Conservation (phyloP, 129 eudicot species). For the Saposhnikovia divaricata region DNA sequence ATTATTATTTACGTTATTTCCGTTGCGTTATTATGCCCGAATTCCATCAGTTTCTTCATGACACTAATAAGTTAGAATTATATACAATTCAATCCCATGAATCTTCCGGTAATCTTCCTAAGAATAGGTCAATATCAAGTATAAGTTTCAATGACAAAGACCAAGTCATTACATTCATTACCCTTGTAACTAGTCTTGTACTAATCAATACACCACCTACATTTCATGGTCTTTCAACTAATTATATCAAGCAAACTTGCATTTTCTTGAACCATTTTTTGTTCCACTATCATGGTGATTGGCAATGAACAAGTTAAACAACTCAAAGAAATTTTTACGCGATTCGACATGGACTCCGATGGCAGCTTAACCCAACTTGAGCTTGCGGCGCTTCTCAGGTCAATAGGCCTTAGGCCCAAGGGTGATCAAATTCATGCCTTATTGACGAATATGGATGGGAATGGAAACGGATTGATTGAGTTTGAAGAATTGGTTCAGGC, state of each 20-base stretch:
- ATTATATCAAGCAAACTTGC: background rate
- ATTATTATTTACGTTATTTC: too few relatives aligned
- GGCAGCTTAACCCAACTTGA: slow-evolving; percentile 61
- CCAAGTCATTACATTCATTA: slow-evolving; percentile 4
- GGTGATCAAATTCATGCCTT: slow-evolving; percentile 15
- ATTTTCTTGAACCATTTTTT: background rate
- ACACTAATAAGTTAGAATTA: background rate
- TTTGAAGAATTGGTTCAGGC: slow-evolving; percentile 15
- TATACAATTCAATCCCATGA: background rate
- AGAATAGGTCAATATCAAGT: background rate
- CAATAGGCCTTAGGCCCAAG: slow-evolving; percentile 19
- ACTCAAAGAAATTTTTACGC: slow-evolving; percentile 32
- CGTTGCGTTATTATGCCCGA: too few relatives aligned
- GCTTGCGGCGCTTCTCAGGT: slow-evolving; percentile 56
- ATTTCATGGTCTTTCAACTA: background rate
- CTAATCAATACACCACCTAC: background rate
- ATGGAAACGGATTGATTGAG: slow-evolving; percentile 12
- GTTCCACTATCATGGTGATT: background rate
- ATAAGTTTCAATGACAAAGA: background rate
- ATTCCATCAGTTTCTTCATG: background rate
- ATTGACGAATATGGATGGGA: slow-evolving; percentile 8
- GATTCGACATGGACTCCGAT: slow-evolving; percentile 57
- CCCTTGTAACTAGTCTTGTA: background rate
- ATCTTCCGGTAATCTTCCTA: slow-evolving; percentile 8
- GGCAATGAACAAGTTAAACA: slow-evolving; percentile 31